phyloP scores from a whole-genome alignment of 129 eudicot species.

The Scalesia atractyloides region DNA sequence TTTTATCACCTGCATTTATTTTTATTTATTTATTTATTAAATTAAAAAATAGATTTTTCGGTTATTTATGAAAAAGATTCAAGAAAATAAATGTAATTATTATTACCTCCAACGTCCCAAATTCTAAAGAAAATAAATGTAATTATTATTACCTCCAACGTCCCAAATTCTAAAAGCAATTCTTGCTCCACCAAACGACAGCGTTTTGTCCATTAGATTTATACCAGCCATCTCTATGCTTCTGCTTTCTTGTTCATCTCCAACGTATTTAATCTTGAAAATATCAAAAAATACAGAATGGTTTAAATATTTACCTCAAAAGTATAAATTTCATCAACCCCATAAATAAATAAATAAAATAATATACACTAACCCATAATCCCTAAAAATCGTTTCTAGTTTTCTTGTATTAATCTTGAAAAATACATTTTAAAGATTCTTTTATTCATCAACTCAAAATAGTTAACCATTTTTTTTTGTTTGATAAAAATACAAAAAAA shows the following conservation, averaged over 20 bases:
- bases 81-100: neutral
- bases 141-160: slow-evolving; percentile 63
- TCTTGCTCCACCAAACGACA: slow-evolving; percentile 64
- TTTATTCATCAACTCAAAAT: neutral
- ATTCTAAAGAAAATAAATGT: slow-evolving; percentile 37
- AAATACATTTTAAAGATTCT: neutral
- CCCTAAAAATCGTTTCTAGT: neutral
- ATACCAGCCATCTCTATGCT: slow-evolving; percentile 76
- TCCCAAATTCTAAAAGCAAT: slow-evolving; percentile 92
- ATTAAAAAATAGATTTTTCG: neutral
- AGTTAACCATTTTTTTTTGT: neutral
- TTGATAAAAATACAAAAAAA: neutral
- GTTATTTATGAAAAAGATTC: neutral
- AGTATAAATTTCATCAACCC: slow-evolving; percentile 12
- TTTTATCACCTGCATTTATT: slow-evolving; percentile 56
- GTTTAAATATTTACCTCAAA: slow-evolving; percentile 9
- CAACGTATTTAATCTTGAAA: slow-evolving; percentile 73
- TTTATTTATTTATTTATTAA: neutral
- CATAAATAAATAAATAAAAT: too few relatives aligned
- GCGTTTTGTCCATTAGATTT: slow-evolving; percentile 73
- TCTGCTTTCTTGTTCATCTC: slow-evolving; percentile 69
- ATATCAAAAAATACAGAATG: slow-evolving; percentile 19
- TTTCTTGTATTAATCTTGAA: slow-evolving; percentile 2
- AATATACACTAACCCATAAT: neutral
- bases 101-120: slow-evolving; percentile 94